Base-by-base conservation (phyloP, 2,329 filamentous ascomycete genomes). In the Colletotrichum viniferum region DNA sequence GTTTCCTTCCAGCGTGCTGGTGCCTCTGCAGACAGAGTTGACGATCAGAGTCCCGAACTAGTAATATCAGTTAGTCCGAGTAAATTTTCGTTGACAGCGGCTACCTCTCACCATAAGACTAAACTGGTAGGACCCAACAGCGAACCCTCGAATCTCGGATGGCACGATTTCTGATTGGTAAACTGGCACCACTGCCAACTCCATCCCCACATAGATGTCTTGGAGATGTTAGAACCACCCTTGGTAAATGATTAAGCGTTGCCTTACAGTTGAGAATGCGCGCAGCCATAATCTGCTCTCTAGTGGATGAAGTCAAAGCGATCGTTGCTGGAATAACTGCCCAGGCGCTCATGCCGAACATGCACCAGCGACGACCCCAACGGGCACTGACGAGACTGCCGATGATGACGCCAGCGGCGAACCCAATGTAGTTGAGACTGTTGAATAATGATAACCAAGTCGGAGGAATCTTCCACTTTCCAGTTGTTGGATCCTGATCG, bases 201-300 rank as follows among this genome's bases (percentile, higher is more conserved):
- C 84, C 81, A 85, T 86, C 10, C 84, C 85, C 21, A 85, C 78
- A 61, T 86, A 86, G 21, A 84, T 72, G 65, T 85, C 74, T 76
- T 34, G 6, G 13, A 16, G 8, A 18, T 7, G 14, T 75, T 55
- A 74, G 65, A 21, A 8, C 5, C 13, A 18, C 8, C 1, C 7
- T 36, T 12, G 2, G 2, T 3, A 3, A 14, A 56, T n/a, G 21
- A 5, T 9, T 56, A 55, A 52, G 7, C 32, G 34, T 7, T 61
- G 43, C 5, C 73, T 9, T 61, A 76, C 70, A 85, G 67, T 84
- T 83, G 14, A 86, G 79, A 8, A 85, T 82, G 3, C 84, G 81
- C 1, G 79, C 84, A 4, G 80, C 81, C 73, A 86, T 77, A 21
- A 85, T 83, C 68, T 86, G 83, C 7, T 79, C 77, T 4, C 70